Evolutionary conservation across 2,329 filamentous ascomycete genomes (phyloP), one percentile per base, ranked within the genome.

Genomic region (Chaetomiaceae sp.): DNA sequence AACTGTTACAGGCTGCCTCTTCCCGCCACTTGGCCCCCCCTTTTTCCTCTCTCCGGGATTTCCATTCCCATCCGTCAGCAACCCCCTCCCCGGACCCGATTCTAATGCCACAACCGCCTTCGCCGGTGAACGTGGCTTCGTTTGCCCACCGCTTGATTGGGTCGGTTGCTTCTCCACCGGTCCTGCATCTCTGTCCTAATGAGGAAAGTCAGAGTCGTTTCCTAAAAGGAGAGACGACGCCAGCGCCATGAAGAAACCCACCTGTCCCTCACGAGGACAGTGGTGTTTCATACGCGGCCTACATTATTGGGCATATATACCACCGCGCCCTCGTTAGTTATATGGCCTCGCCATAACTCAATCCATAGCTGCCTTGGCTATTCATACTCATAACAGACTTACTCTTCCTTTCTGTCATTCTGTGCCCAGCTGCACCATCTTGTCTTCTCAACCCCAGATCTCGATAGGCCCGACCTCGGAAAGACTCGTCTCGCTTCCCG

Each of bases 211-310:
- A 41, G 48, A 44, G 40, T 20, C 25, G 13, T 54, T 53, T n/a
- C n/a, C 45, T 58, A 51, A 57, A 55, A 59, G 57, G 57, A 60
- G 52, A 7, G 30, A 53, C 50, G 42, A 55, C 48, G 44, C 50
- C 42, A 14, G 41, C 44, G 27, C 19, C 19, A 44, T 19, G 45
- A 25, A 23, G 16, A 20, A n/a, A 17, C 25, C 25, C 20, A 38
- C 34, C 34, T 27, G 42, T 33, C 47, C 43, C 54, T 47, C 41
- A 55, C 49, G 33, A 44, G 43, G 33, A 48, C 31, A 27, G 16
- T 47, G 42, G 34, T 39, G 49, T 33, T 41, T 39, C 43, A 45
- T 42, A 43, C 37, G n/a, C n/a, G n/a, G n/a, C n/a, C n/a, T n/a
- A n/a, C n/a, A n/a, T n/a, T n/a, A n/a, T n/a, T n/a, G n/a, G n/a